phyloP scores from a whole-genome alignment of 108 stramenopile genomes.

The Cylindrotheca fusiformis region DNA sequence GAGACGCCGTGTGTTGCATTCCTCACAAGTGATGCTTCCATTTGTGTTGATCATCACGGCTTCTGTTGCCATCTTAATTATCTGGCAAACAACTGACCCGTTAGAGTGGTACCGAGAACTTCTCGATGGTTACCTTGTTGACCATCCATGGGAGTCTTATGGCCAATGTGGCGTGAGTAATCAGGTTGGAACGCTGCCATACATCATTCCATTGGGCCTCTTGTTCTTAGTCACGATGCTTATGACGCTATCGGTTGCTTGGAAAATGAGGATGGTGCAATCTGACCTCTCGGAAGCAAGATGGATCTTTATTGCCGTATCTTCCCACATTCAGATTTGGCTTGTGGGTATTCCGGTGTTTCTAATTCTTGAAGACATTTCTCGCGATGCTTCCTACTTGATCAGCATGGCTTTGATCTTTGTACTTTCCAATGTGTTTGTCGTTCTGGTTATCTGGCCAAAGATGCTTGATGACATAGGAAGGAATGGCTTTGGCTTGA shows the following conservation, averaged over 20 bases:
- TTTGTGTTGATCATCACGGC: background rate
- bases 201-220: constrained; percentile 7
- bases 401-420: background rate
- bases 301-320: constrained; percentile 24
- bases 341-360: constrained; percentile 23
- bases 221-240: constrained; percentile 5
- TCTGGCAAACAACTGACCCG: background rate
- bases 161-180: constrained; percentile 7
- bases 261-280: constrained; percentile 24
- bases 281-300: constrained; percentile 13
- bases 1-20: background rate
- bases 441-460: constrained; percentile 20
- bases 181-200: background rate
- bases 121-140: background rate
- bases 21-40: background rate
- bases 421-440: constrained; percentile 12
- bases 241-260: constrained; percentile 6
- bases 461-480: constrained; percentile 3
- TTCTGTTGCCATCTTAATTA: background rate
- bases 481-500: too few species aligned
- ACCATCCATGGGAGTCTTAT: constrained; percentile 9
- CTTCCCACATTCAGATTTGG: constrained; percentile 18
- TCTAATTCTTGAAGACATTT: constrained; percentile 12
- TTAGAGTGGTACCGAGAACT: background rate
- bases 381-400: constrained; percentile 9